Base-by-base conservation (phyloP, 2,329 filamentous ascomycete genomes). In the Cladosporium sp. region DNA sequence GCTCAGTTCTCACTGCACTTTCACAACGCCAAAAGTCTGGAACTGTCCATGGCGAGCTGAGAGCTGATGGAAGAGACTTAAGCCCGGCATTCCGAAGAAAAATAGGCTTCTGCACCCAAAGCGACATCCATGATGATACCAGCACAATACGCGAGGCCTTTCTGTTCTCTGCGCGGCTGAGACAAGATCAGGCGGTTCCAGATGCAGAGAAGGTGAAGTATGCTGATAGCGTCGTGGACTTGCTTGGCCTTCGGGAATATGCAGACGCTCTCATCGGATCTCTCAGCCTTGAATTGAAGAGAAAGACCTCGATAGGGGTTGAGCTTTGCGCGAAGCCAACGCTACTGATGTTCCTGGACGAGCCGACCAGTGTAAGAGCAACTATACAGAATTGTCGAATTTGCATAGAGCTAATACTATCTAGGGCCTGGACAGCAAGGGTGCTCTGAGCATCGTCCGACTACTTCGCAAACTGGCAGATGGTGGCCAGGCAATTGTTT, bases 241-340 rank as follows among this genome's bases (percentile, higher is more conserved):
- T 86, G 73, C 72, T 86, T 20, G 78, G 81, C 62, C 84, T 86
- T 82, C 70, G 78, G 22, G 20, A 85, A 47, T 86, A 84, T 51
- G 80, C 82, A 12, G 79, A 85, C 39, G 61, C 60, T 6, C 75
- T 86, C 3, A 81, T 86, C 24, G 84, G 84, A 54, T 80, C 80
- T 8, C 70, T 84, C 7, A 82, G 82, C 42, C 77, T 83, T 2
- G 80, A 84, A 54, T 80, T 84, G 59, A 73, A 80, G 6, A 84
- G 84, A 63, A 73, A 80, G 1, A 66, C 84, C 0, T 84, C 80
- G 0, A 84, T 84, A 37, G 81, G 79, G 11, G 64, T 67, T 8
- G 65, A 68, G 41, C 55, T 69, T 7, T 65, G 64, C 17, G 64
- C 64, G 1, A 68, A 68, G 48, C 81, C 80, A 0, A 79, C 82